Evolutionary conservation across 352 stramenopile genomes (phyloP).

Genomic region (Phytopythium vexans): DNA sequence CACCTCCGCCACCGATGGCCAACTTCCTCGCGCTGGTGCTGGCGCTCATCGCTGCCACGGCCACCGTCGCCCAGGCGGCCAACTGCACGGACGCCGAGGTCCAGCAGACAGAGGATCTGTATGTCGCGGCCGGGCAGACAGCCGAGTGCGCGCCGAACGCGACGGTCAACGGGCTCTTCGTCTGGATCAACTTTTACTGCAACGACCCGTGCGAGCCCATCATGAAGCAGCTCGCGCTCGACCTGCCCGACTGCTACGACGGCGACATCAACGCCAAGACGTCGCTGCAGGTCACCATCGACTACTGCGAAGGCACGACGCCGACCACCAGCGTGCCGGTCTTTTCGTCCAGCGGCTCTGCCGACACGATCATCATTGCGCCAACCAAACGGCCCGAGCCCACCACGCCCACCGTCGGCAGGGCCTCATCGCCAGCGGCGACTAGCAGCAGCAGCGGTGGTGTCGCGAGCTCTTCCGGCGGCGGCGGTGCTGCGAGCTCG

Average conservation of each 20-base stretch:
- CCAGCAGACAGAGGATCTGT: not conserved
- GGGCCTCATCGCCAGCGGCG: not conserved
- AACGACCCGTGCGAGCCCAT: slow-evolving; percentile 1
- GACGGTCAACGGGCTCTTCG: slow-evolving; percentile 2
- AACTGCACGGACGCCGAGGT: slow-evolving; percentile 1
- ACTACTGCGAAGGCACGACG: not conserved
- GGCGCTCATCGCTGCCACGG: not conserved
- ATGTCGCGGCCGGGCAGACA: not conserved
- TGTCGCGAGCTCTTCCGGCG: not conserved
- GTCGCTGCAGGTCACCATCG: not conserved
- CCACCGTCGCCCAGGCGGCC: not conserved
- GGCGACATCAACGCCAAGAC: not conserved
- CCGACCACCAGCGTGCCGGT: not conserved
- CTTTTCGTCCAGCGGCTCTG: not conserved
- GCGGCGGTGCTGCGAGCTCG: too few relatives aligned
- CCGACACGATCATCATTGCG: slow-evolving; percentile 4
- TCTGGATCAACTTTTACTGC: slow-evolving; percentile 4
- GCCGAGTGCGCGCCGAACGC: slow-evolving; percentile 2
- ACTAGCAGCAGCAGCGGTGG: not conserved
- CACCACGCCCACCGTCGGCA: not conserved
- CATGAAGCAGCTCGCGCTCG: slow-evolving; percentile 1
- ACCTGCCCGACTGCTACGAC: slow-evolving; percentile 3
- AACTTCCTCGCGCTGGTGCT: not conserved
- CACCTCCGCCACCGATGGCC: not conserved
- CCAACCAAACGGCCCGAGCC: not conserved